These are phyloP conservation scores for Ophiostoma quercus DNA, from an alignment of 2,329 filamentous ascomycete genomes.

Conservation along the genomic window DNA sequence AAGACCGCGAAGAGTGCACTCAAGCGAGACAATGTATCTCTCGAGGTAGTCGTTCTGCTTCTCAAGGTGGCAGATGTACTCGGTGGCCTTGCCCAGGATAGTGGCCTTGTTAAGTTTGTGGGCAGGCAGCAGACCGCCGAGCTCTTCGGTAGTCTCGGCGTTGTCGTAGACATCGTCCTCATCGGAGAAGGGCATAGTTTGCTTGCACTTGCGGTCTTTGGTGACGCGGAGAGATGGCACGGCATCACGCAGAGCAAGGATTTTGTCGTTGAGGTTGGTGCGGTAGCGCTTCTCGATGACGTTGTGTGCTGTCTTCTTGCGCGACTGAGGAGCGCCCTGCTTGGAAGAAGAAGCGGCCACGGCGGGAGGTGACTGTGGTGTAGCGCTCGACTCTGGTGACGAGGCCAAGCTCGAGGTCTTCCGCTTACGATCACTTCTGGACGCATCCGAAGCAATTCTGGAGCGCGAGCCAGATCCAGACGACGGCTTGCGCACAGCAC, in stretches of 20 bases:
- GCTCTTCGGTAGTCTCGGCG: slow-evolving; percentile 40
- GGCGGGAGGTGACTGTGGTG: slow-evolving; percentile 27
- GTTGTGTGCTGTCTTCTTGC: slow-evolving; percentile 76
- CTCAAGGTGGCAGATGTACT: slow-evolving; percentile 37
- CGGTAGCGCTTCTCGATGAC: slow-evolving; percentile 82
- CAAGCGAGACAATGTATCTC: slow-evolving; percentile 15
- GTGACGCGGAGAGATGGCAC: slow-evolving; percentile 50
- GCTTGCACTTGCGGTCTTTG: slow-evolving; percentile 33
- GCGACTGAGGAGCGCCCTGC: slow-evolving; percentile 26
- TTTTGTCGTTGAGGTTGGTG: slow-evolving; percentile 79
- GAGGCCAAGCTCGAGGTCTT: slow-evolving; percentile 30
- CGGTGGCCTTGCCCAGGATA: slow-evolving; percentile 39
- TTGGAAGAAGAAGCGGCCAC: slow-evolving; percentile 24
- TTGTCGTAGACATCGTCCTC: slow-evolving; percentile 39
- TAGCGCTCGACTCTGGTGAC: slow-evolving; percentile 26
- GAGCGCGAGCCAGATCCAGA: slow-evolving; percentile 1
- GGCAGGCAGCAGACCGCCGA: slow-evolving; percentile 38
- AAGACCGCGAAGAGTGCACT: slow-evolving; percentile 7
- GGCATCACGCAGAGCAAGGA: slow-evolving; percentile 67
- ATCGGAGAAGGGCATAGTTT: slow-evolving; percentile 36
- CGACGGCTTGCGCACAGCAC: slow-evolving; percentile 29
- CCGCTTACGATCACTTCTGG: slow-evolving; percentile 33
- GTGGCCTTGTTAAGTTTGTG: slow-evolving; percentile 43
- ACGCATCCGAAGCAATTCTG: slow-evolving; percentile 21
- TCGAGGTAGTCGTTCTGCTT: slow-evolving; percentile 32